phyloP scores from a whole-genome alignment of 805 yeast species.

The Candida broadrunensis region DNA sequence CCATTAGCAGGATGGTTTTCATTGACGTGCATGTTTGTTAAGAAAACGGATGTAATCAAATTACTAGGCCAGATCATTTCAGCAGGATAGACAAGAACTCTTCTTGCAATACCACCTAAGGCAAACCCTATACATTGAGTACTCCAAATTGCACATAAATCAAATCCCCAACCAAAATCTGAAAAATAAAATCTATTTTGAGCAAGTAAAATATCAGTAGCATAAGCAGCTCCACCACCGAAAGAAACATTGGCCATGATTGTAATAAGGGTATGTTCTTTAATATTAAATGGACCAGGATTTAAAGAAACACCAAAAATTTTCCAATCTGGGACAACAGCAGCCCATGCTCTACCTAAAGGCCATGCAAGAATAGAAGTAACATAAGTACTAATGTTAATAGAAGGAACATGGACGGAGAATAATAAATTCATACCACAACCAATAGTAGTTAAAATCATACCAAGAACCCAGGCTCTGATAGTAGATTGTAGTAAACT shows the following conservation, averaged over 20 bases:
- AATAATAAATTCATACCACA: constrained; percentile 60
- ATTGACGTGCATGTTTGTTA: constrained; percentile 49
- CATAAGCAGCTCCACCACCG: constrained; percentile 45
- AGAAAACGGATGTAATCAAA: constrained; percentile 56
- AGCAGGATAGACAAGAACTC: constrained; percentile 59
- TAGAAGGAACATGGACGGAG: constrained; percentile 53
- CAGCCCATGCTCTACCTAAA: constrained; percentile 50
- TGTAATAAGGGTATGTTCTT: constrained; percentile 58
- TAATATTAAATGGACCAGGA: constrained; percentile 61
- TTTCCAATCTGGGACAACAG: constrained; percentile 32
- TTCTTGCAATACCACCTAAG: constrained; percentile 60
- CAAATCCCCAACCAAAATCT: constrained; percentile 52
- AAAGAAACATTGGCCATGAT: constrained; percentile 49
- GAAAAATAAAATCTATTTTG: constrained; percentile 46
- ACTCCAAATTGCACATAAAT: constrained; percentile 46
- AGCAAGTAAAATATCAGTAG: constrained; percentile 55
- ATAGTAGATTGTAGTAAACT: constrained; percentile 48
- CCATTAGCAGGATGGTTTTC: constrained; percentile 55
- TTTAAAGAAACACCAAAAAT: constrained; percentile 39
- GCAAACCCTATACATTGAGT: constrained; percentile 68
- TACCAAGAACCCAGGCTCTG: constrained; percentile 53
- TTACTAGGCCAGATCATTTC: constrained; percentile 71
- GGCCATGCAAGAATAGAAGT: constrained; percentile 63
- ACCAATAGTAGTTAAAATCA: constrained; percentile 52
- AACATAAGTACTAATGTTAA: constrained; percentile 49